These are phyloP conservation scores for Aspergillus sp. DNA, from an alignment of 2,329 filamentous ascomycete species.

Conservation along the genomic window DNA sequence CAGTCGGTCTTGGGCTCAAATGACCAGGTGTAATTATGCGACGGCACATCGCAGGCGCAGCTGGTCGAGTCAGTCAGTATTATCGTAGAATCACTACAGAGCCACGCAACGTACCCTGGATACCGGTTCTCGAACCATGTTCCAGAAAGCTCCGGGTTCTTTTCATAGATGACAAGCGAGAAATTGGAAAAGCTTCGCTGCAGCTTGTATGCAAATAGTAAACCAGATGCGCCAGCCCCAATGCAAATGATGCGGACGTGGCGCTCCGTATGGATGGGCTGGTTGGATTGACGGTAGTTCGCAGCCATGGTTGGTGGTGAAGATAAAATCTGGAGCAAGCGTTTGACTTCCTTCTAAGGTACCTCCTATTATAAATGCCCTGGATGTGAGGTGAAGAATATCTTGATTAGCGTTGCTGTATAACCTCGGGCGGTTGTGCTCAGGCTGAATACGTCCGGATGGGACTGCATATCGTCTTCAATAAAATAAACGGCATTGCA, in stretches of 20 bases:
- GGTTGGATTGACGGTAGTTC: not conserved
- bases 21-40: constrained; percentile 10
- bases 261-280: constrained; percentile 5
- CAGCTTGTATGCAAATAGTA: constrained; percentile 8
- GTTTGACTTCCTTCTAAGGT: too few relatives aligned
- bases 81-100: too few relatives aligned
- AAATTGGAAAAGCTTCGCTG: constrained; percentile 1
- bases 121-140: constrained; percentile 15
- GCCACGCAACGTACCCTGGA: constrained; percentile 1
- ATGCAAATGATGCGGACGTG: constrained; percentile 10
- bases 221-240: constrained; percentile 7
- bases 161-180: constrained; percentile 7
- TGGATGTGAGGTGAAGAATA: too few relatives aligned
- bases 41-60: constrained; percentile 12
- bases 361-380: too few relatives aligned
- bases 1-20: constrained; percentile 8
- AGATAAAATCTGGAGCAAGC: too few relatives aligned
- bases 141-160: constrained; percentile 9
- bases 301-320: not conserved
- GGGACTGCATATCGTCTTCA: not conserved
- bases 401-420: too few relatives aligned
- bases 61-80: not conserved
- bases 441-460: not conserved
- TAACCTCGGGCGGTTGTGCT: not conserved
- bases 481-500: too few relatives aligned